Percentiles rank a stretch among this genome's conserved stretches.
These are phyloP conservation scores for Apocynum venetum DNA, from an alignment of 257 asterid genomes.

Conservation along the genomic window DNA sequence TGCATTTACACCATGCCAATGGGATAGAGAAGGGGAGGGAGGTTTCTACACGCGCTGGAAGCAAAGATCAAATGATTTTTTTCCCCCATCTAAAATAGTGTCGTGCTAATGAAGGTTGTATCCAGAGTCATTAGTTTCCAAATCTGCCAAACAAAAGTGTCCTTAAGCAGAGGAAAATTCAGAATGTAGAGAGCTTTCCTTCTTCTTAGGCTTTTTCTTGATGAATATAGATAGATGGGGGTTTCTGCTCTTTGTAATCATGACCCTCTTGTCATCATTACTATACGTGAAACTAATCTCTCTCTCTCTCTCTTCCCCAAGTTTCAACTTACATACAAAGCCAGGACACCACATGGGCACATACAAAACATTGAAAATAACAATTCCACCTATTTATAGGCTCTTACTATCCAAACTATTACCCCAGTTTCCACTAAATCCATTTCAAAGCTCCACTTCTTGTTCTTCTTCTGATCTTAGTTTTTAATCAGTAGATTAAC, in stretches of 20 bases:
- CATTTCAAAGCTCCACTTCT: conserved; percentile 1
- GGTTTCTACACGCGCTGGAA: not conserved
- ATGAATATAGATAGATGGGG: conserved; percentile 35
- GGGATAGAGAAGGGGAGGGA: too few species aligned
- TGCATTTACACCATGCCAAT: conserved; percentile 9
- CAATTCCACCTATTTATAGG: conserved; percentile 30
- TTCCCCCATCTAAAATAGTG: not conserved
- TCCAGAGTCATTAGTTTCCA: conserved; percentile 10
- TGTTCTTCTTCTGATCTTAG: not conserved
- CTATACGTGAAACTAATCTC: conserved; percentile 37
- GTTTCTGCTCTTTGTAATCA: conserved; percentile 44
- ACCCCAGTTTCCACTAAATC: conserved; percentile 2
- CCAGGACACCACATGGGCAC: conserved; percentile 27
- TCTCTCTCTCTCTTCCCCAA: not conserved
- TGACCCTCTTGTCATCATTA: conserved; percentile 48
- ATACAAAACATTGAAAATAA: conserved; percentile 26
- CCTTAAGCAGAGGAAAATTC: conserved; percentile 1
- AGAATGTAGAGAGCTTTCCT: conserved; percentile 18
- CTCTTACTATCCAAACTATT: conserved; percentile 17
- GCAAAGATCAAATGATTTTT: not conserved
- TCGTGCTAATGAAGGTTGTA: not conserved
- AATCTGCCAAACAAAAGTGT: conserved; percentile 5
- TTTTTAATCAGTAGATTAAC: not conserved
- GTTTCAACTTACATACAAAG: not conserved
- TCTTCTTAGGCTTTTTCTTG: conserved; percentile 33